phyloP scores from a whole-genome alignment of 2,329 filamentous ascomycete genomes.

The Ophidiomyces ophidiicola region DNA sequence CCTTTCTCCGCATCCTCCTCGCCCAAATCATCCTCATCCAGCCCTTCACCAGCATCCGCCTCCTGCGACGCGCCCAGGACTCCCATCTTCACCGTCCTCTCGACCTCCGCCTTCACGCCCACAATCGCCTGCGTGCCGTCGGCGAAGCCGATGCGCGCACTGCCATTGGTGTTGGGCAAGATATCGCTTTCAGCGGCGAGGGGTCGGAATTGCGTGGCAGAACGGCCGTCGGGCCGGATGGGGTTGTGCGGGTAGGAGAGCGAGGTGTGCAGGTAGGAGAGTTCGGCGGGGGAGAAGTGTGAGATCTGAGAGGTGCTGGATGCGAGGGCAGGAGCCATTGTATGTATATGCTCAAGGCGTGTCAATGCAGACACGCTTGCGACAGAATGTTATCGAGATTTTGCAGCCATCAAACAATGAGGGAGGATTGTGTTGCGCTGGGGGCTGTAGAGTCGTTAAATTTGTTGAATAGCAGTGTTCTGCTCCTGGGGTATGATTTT shows the following conservation, averaged over 20 bases:
- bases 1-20: slow-evolving; percentile 17
- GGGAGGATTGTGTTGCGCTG: too few species aligned
- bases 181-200: slow-evolving; percentile 83
- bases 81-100: slow-evolving; percentile 47
- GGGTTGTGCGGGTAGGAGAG: slow-evolving; percentile 59
- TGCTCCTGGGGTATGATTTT: too few species aligned
- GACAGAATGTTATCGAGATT: too few species aligned
- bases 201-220: slow-evolving; percentile 76
- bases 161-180: slow-evolving; percentile 79
- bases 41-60: slow-evolving; percentile 17
- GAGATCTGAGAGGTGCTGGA: slow-evolving; percentile 39
- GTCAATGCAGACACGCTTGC: too few species aligned
- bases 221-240: slow-evolving; percentile 77
- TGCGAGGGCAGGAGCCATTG: slow-evolving; percentile 38
- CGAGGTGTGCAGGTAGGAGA: slow-evolving; percentile 85
- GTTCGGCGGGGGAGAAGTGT: slow-evolving; percentile 84
- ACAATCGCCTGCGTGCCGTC: slow-evolving; percentile 95
- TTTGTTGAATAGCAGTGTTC: too few species aligned
- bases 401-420: too few species aligned
- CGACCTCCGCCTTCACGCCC: slow-evolving; percentile 88
- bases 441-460: too few species aligned
- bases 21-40: slow-evolving; percentile 19
- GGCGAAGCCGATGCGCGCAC: slow-evolving; percentile 82
- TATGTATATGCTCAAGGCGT: background rate
- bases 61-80: slow-evolving; percentile 27